A percentile compares a stretch with the other conserved stretches of the same genome.
These are phyloP conservation scores for Lippia alba DNA, from an alignment of 305 asterid genomes.

Conservation along the genomic window DNA sequence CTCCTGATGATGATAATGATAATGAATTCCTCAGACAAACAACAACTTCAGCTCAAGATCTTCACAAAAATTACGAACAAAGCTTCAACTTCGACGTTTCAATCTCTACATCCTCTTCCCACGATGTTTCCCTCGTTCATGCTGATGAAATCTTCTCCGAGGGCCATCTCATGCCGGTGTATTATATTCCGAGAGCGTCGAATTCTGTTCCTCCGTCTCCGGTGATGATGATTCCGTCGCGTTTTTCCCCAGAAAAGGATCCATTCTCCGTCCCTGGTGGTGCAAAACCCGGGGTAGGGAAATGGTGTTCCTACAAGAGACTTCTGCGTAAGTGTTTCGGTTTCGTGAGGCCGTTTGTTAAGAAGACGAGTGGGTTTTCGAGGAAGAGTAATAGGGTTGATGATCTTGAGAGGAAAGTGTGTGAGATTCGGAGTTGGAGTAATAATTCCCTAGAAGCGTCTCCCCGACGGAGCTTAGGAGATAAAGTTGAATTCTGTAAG, in stretches of 20 bases:
- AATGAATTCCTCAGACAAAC: conserved; percentile 38
- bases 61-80: conserved; percentile 42
- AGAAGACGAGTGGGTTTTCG: conserved; percentile 29
- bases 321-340: conserved; percentile 47
- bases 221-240: conserved; percentile 4
- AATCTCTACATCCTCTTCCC: conserved; percentile 33
- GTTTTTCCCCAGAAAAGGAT: conserved; percentile 14
- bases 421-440: conserved; percentile 48
- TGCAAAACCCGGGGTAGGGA: conserved; percentile 8
- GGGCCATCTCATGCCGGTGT: conserved; percentile 65
- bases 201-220: conserved; percentile 47
- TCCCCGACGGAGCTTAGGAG: conserved; percentile 40
- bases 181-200: conserved; percentile 32
- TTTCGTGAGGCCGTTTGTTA: conserved; percentile 41
- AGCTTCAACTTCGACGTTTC: conserved; percentile 64
- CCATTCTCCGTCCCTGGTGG: background rate
- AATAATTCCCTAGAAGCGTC: conserved; percentile 42
- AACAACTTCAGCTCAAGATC: conserved; percentile 30
- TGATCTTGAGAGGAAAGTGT: conserved; percentile 57
- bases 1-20: conserved; percentile 3
- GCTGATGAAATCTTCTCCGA: conserved; percentile 73
- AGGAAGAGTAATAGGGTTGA: conserved; percentile 58
- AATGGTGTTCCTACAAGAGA: conserved; percentile 47
- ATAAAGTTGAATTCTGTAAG: conserved; percentile 2
- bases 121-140: conserved; percentile 33